phyloP scores from a whole-genome alignment of 108 stramenopile genomes.

The Conticribra weissflogii region DNA sequence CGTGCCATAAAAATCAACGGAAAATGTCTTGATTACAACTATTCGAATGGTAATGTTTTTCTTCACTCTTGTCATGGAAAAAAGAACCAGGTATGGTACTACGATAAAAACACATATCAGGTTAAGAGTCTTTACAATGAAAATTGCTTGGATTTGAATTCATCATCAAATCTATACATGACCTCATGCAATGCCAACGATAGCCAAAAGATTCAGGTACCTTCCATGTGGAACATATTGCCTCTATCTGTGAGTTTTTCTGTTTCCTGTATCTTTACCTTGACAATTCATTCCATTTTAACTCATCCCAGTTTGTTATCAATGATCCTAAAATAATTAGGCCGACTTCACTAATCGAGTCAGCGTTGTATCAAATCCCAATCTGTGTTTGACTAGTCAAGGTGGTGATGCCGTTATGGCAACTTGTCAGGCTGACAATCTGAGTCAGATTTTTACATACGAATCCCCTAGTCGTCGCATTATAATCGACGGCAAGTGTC shows the following conservation, averaged over 20 bases:
- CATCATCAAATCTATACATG: neutral
- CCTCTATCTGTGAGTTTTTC: no score
- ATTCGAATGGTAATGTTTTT: neutral
- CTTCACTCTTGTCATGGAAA: neutral
- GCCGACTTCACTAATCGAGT: no score
- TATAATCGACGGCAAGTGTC: neutral
- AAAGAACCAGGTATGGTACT: neutral
- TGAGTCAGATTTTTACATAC: neutral
- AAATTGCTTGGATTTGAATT: neutral
- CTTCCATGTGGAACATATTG: neutral
- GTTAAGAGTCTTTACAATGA: neutral
- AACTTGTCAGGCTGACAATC: neutral
- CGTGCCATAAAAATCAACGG: neutral
- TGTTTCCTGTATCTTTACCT: no score
- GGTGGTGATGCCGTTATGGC: neutral
- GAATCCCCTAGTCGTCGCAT: neutral
- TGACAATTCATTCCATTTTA: no score
- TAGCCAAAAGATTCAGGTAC: neutral
- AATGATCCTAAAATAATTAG: no score
- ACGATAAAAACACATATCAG: neutral
- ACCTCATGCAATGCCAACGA: neutral
- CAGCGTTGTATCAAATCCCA: neutral
- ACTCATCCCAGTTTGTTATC: no score
- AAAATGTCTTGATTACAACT: neutral
- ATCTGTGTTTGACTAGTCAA: neutral